A percentile compares a stretch with the other conserved stretches of the same genome.
Evolutionary conservation across 2,329 filamentous ascomycete genomes (phyloP).

Genomic region (Didymella exigua): DNA sequence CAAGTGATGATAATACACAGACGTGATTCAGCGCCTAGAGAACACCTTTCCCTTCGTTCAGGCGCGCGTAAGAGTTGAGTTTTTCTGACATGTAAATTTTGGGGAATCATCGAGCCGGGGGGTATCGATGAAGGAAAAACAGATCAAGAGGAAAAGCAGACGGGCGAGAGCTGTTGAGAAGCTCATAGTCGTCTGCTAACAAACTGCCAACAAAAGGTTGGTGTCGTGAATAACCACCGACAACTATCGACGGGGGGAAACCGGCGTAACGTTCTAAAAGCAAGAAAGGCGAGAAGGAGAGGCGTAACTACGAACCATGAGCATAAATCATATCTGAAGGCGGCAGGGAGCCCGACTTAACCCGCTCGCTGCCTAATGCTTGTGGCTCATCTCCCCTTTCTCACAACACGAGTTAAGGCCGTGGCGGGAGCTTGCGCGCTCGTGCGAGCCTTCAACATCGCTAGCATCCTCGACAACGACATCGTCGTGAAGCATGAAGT

Average conservation of each 20-base stretch:
- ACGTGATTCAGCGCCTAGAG: slow-evolving; percentile 36
- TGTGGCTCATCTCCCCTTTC: slow-evolving; percentile 45
- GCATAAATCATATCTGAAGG: slow-evolving; percentile 32
- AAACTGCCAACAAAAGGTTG: slow-evolving; percentile 18
- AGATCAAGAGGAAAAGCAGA: slow-evolving; percentile 18
- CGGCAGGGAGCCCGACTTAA: slow-evolving; percentile 33
- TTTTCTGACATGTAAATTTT: slow-evolving; percentile 31
- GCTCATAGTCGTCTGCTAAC: slow-evolving; percentile 3
- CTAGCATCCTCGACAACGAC: slow-evolving; percentile 49
- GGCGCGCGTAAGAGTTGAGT: slow-evolving; percentile 35
- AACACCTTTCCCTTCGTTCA: slow-evolving; percentile 22
- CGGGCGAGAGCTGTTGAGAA: slow-evolving; percentile 6
- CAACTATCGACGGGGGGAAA: slow-evolving; percentile 13
- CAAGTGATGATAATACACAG: slow-evolving; percentile 38
- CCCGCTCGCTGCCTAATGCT: slow-evolving; percentile 38
- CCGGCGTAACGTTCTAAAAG: slow-evolving; percentile 15
- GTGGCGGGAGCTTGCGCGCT: slow-evolving; percentile 41
- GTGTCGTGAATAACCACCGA: slow-evolving; percentile 14
- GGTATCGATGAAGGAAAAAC: slow-evolving; percentile 18
- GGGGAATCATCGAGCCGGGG: slow-evolving; percentile 16
- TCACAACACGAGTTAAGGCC: slow-evolving; percentile 42
- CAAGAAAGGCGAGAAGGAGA: slow-evolving; percentile 14
- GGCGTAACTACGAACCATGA: slow-evolving; percentile 15
- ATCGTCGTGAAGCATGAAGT: slow-evolving; percentile 44
- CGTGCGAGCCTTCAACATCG: slow-evolving; percentile 45